Evolutionary conservation across 2,329 filamentous ascomycete species (phyloP).

Genomic region (Scedosporium minutisporum): DNA sequence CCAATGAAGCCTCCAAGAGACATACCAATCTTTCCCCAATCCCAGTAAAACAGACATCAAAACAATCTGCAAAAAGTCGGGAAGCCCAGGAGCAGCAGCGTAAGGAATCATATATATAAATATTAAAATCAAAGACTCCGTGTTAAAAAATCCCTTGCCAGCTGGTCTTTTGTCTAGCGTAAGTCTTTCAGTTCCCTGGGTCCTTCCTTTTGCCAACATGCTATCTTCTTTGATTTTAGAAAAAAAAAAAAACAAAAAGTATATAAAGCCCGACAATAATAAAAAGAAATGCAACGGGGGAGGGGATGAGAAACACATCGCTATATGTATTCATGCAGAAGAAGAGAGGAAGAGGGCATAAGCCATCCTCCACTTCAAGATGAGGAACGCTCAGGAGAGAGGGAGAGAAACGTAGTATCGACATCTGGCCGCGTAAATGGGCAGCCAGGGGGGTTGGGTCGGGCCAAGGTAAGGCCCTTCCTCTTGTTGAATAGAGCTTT

Average conservation of each 20-base stretch:
- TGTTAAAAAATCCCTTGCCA: not conserved
- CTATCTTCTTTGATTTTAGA: not conserved
- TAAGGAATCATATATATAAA: not conserved
- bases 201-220: not conserved
- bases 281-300: not conserved
- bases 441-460: not conserved
- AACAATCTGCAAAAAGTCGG: too few species aligned
- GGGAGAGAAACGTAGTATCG: not conserved
- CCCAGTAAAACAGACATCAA: too few species aligned
- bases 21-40: too few species aligned
- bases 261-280: not conserved
- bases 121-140: not conserved
- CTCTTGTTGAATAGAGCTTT: not conserved
- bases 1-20: too few species aligned
- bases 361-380: not conserved
- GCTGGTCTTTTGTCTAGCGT: not conserved
- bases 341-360: not conserved
- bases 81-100: not conserved
- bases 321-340: not conserved
- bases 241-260: not conserved
- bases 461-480: not conserved
- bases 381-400: not conserved
- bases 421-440: not conserved
- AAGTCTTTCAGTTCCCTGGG: conserved; percentile 1
- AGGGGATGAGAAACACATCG: not conserved